Base-by-base conservation (phyloP, 2,329 filamentous ascomycete genomes). In the Tolypocladium tropicale region DNA sequence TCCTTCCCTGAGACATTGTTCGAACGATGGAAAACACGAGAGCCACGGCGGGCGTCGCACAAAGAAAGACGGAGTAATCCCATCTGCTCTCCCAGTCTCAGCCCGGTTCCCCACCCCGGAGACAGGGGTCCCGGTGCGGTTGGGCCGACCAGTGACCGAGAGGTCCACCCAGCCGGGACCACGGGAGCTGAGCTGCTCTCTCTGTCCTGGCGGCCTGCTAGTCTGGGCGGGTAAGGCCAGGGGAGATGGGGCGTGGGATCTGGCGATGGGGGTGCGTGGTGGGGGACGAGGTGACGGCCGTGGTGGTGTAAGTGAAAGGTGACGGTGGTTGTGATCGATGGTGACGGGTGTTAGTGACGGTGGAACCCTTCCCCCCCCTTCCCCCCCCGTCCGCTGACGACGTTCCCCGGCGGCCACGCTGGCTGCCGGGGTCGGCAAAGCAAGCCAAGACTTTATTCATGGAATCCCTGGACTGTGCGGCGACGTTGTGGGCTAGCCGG, bases 111-210 rank as follows among this genome's bases (percentile, higher is more conserved):
- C 52, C 52, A 53, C 52, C 37, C 25, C 25, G 37, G 25, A 34
- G 36, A 14, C 25, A 43, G 52, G 46, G 33, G 14, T 53, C n/a
- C 46, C 46, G 34, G 55, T 32, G 56, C 49, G n/a, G 43, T 53
- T 57, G 52, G 46, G 55, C 51, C 55, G 56, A 54, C 58, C 58
- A 57, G 43, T 60, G 58, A 56, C 53, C 56, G 58, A 53, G 49
- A 53, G 55, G 55, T 57, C 58, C 57, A 61, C 59, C 55, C 53
- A 54, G 52, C 56, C 56, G 61, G 58, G 50, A 60, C 48, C 39
- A 36, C 53, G 51, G 53, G 37, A 55, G 55, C 55, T 34, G 30
- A 52, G 30, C 0, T n/a, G 16, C n/a, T 30, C 23, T 48, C 43
- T 48, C 43, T 25, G 43, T n/a, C 14, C 25, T 30, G 43, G 25